A percentile compares a stretch with the other conserved stretches of the same genome.
Conservation (phyloP, 169 alveolate species). For the Babesia gibsoni region DNA sequence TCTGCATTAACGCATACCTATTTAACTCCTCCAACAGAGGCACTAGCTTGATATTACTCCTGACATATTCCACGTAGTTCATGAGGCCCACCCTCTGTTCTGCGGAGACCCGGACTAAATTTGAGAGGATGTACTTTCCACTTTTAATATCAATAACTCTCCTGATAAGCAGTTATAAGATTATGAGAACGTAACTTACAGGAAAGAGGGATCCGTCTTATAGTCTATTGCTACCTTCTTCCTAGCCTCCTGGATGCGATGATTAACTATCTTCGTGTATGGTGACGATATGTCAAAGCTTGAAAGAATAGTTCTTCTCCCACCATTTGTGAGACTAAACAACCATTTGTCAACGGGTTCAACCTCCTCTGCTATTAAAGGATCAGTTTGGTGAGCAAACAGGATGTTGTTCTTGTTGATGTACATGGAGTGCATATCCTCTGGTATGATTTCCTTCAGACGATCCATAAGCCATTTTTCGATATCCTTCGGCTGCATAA, state of each 20-base stretch:
- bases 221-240: conserved; percentile 49
- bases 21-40: conserved; percentile 58
- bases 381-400: conserved; percentile 21
- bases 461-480: conserved; percentile 43
- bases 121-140: conserved; percentile 46
- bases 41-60: conserved; percentile 19
- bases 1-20: conserved; percentile 44
- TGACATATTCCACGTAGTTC: conserved; percentile 42
- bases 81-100: conserved; percentile 44
- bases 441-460: conserved; percentile 30
- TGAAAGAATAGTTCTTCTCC: conserved; percentile 25
- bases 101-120: conserved; percentile 26
- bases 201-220: conserved; percentile 54
- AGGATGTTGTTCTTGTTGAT: conserved; percentile 51
- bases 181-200: background rate
- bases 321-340: conserved; percentile 17
- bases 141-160: conserved; percentile 40
- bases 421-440: conserved; percentile 55
- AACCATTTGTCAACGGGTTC: background rate
- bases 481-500: conserved; percentile 20
- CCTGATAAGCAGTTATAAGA: background rate
- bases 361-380: background rate
- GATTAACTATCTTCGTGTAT: conserved; percentile 32
- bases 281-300: conserved; percentile 35
- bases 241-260: conserved; percentile 34